Evolutionary conservation across 805 yeast species (phyloP), one percentile per base, ranked within the genome.

Genomic region (Yarrowia sp.): DNA sequence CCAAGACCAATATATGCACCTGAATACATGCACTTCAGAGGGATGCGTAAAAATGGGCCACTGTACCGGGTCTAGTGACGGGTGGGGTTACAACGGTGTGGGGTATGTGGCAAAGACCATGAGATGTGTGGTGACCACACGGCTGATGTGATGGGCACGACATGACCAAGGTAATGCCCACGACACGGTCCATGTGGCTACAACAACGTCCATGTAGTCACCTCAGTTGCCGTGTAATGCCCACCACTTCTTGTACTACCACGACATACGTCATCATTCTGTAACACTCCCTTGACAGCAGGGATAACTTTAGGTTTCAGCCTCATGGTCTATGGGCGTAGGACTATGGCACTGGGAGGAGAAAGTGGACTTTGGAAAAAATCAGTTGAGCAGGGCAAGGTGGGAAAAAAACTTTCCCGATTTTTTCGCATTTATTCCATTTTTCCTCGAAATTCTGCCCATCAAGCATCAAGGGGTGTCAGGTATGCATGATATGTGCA

Each of bases 211-310:
- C 16, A 0, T 21, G 27, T 22, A 16, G 16, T 22, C 10, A 14
- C 42, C 16, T 21, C 42, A 21, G 1, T 10, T 9, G 4, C 42
- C n/a, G 7, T 18, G 16, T 18, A 16, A 19, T 16, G 8, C 14
- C 25, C 18, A 22, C 14, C 14, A 4, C 13, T 6, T 38, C 10
- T 2, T 4, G 24, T 14, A 5, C 1, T 9, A 33, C 44, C 44
- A 22, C 16, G 36, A 14, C 3, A 42, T 27, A 44, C 51, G 51
- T 44, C 51, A 29, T 27, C 51, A 44, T 44, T 44, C 51, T 44
- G 51, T 44, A 44, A 44, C 51, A 44, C 49, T 44, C 51, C 51
- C 51, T 44, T 44, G 51, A 44, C 25, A 18, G 24, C 27, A 44
- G 51, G 51, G 51, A 44, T 44, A 44, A 27, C 9, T 29, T 7